These are phyloP conservation scores for Candida nemodendra DNA, from an alignment of 805 yeast species.

Conservation along the genomic window DNA sequence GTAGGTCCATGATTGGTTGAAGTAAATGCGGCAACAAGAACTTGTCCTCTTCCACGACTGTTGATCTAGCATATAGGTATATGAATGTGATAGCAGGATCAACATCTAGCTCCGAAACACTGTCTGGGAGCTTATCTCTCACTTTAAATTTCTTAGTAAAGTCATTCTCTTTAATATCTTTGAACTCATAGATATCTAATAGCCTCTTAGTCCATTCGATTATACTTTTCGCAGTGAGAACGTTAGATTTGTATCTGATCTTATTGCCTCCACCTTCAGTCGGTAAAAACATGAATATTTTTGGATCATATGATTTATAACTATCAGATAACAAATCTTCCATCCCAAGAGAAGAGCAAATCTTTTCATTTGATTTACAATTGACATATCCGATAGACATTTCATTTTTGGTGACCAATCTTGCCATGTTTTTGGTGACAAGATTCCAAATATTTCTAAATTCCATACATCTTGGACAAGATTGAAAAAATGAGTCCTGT, in stretches of 20 bases:
- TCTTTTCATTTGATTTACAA: constrained; percentile 47
- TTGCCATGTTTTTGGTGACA: constrained; percentile 46
- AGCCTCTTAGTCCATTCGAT: constrained; percentile 49
- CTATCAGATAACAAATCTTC: constrained; percentile 27
- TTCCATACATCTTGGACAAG: constrained; percentile 50
- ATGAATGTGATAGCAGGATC: constrained; percentile 51
- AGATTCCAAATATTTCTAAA: constrained; percentile 58
- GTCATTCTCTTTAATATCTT: constrained; percentile 26
- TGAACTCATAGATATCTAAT: constrained; percentile 43
- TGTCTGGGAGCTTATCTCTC: constrained; percentile 13
- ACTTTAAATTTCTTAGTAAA: constrained; percentile 25
- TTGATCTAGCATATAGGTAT: constrained; percentile 49
- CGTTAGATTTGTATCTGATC: constrained; percentile 38
- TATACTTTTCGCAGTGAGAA: constrained; percentile 29
- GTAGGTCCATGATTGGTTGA: constrained; percentile 58
- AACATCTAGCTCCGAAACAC: constrained; percentile 27
- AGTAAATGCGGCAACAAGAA: constrained; percentile 57
- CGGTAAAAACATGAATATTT: constrained; percentile 43
- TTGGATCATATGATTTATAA: constrained; percentile 18
- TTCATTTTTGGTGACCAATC: constrained; percentile 10
- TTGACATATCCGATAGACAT: constrained; percentile 52
- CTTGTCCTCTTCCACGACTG: constrained; percentile 59
- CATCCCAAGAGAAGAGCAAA: constrained; percentile 55
- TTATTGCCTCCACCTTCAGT: constrained; percentile 50
- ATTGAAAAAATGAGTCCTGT: constrained; percentile 36